Evolutionary conservation across 2,329 filamentous ascomycete species (phyloP), one percentile per base, ranked within the genome.

Genomic region (Neophaeococcomyces mojaviensis): DNA sequence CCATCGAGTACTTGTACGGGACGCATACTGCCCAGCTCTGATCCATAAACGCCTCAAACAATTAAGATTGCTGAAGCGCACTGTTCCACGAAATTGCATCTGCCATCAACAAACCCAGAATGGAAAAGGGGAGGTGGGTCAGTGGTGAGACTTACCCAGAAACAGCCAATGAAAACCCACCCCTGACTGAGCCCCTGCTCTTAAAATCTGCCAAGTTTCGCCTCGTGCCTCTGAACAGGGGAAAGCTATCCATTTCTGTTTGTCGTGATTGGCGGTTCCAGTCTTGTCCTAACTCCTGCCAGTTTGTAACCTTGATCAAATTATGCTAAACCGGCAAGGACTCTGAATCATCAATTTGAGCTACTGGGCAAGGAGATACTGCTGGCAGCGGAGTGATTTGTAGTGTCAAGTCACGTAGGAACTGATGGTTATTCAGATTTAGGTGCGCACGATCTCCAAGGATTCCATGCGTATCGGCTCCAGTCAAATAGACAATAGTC

Each of bases 61-160:
- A 28, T 30, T 35, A 24, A 35, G 32, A 44, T 35, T 34, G 24
- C 15, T 28, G n/a, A 3, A 18, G n/a, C 3, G 15, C 16, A 34
- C 16, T 33, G 18, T 37, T 22, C 37, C 18, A 22, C n/a, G 41
- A 44, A 37, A 44, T 44, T 44, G 41, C 32, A 44, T 30, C 32
- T 19, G 22, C 18, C 24, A 4, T 36, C 22, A 8, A 26, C 15
- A 22, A 30, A 19, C 41, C 41, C 22, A 28, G 8, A 32, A 15
- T 35, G 41, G 41, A 44, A 44, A 44, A 44, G 41, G 41, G 37
- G 41, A 28, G 16, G 39, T 43, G 39, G 39, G 18, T 19, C 39
- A 9, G 24, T 16, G 28, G 30, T 34, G 39, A 43, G 16, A 43
- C 30, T 4, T 18, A 18, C 4, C 39, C 19, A 30, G 30, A 15